A percentile compares a stretch with the other conserved stretches of the same genome.
Evolutionary conservation across 139 green algal genomes (phyloP).

Genomic region (Picochlorum sp.): DNA sequence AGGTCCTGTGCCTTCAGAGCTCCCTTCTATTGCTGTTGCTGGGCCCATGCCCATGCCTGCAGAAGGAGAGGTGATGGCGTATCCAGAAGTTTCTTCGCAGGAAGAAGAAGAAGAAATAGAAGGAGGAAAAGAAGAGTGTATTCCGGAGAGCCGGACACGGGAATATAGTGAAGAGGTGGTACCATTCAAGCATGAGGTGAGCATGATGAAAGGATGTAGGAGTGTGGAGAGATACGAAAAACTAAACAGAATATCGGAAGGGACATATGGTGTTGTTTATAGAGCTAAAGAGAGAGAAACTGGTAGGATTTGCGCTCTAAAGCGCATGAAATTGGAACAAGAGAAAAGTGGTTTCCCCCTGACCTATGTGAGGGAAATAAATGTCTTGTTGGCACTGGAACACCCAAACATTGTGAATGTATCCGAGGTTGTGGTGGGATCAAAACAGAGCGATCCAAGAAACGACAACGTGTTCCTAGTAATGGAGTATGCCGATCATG

Average conservation of each 20-base stretch:
- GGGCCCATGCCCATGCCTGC: too few relatives aligned
- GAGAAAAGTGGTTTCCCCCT: slow-evolving; percentile 91
- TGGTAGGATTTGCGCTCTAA: slow-evolving; percentile 76
- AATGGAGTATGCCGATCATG: slow-evolving; percentile 97
- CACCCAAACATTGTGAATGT: slow-evolving; percentile 96
- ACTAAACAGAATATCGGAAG: slow-evolving; percentile 72
- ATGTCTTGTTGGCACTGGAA: slow-evolving; percentile 85
- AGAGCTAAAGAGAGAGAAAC: slow-evolving; percentile 61
- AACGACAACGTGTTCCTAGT: slow-evolving; percentile 90
- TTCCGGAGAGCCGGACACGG: too few relatives aligned
- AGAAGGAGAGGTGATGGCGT: too few relatives aligned
- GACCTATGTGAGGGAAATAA: slow-evolving; percentile 91
- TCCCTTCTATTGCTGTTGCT: too few relatives aligned
- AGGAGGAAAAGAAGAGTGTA: too few relatives aligned
- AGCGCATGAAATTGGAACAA: slow-evolving; percentile 94
- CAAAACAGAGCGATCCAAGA: background rate
- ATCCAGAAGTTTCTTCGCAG: too few relatives aligned
- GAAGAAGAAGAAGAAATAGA: too few relatives aligned
- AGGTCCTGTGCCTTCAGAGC: background rate
- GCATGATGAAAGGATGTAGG: slow-evolving; percentile 65
- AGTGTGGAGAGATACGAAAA: slow-evolving; percentile 78
- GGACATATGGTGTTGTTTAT: slow-evolving; percentile 90
- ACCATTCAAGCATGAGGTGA: slow-evolving; percentile 7
- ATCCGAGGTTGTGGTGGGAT: slow-evolving; percentile 72
- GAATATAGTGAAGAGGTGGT: background rate